Evolutionary conservation across 176 grass and related monocot genomes (phyloP).

Genomic region (Puya raimondii): DNA sequence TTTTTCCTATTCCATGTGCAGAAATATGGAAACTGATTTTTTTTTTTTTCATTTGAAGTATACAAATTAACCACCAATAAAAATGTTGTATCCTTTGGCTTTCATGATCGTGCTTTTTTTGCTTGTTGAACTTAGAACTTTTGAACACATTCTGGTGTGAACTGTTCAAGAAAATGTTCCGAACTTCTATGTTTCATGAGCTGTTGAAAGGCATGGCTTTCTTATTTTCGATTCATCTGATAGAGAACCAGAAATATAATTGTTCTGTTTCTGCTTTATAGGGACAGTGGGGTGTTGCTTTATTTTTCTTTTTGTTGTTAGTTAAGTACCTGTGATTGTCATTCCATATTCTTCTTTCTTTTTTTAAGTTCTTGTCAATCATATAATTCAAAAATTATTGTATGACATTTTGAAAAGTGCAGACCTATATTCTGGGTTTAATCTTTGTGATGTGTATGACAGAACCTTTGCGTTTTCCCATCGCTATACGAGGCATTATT

Average conservation of each 20-base stretch:
- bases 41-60: constrained; percentile 4
- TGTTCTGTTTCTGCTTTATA: neutral
- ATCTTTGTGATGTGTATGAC: neutral
- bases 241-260: neutral
- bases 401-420: neutral
- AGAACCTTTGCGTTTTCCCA: neutral
- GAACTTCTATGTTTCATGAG: neutral
- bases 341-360: neutral
- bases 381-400: no score
- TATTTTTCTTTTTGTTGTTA: neutral
- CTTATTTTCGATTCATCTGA: neutral
- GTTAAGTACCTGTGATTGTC: neutral
- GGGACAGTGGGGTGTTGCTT: neutral
- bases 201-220: neutral
- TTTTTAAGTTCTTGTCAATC: neutral
- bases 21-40: neutral
- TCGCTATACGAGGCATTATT: neutral
- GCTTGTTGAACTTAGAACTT: no score
- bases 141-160: no score
- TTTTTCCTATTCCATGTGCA: no score
- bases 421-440: neutral
- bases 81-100: neutral
- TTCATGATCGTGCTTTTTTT: neutral
- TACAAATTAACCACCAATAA: no score
- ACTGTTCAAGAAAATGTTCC: neutral